These are phyloP conservation scores for Lathyrus oleraceus DNA, from an alignment of 306 rosid genomes.

Conservation along the genomic window DNA sequence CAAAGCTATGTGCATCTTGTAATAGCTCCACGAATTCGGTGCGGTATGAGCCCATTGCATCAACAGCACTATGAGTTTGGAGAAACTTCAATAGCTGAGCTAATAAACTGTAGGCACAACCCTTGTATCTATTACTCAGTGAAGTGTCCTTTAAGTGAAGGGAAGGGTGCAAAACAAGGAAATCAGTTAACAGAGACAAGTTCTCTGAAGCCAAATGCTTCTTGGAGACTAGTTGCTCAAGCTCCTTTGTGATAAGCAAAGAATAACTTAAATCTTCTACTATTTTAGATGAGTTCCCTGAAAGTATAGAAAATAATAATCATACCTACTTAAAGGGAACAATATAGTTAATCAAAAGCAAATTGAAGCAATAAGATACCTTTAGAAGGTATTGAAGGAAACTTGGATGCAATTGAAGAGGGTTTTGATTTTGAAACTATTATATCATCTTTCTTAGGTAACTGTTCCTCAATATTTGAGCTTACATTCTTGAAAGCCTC, in stretches of 20 bases:
- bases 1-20: not conserved
- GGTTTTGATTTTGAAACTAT: not conserved
- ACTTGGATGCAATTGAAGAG: not conserved
- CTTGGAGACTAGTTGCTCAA: conserved; percentile 2
- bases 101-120: not conserved
- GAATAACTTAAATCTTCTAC: not conserved
- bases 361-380: not conserved
- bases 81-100: not conserved
- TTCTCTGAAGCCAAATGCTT: not conserved
- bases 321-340: not conserved
- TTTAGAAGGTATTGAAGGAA: not conserved
- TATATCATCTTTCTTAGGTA: not conserved
- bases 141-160: too few species aligned
- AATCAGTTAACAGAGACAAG: conserved; percentile 23
- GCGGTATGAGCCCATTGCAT: not conserved
- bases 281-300: not conserved
- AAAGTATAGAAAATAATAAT: not conserved
- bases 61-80: not conserved
- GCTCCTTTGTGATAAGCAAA: not conserved
- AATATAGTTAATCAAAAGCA: not conserved
- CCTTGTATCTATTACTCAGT: too few species aligned
- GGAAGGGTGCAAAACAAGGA: too few species aligned
- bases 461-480: not conserved
- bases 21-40: too few species aligned
- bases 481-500: not conserved